phyloP scores from a whole-genome alignment of 352 stramenopile genomes.

The Phytophthora fragariaefolia region DNA sequence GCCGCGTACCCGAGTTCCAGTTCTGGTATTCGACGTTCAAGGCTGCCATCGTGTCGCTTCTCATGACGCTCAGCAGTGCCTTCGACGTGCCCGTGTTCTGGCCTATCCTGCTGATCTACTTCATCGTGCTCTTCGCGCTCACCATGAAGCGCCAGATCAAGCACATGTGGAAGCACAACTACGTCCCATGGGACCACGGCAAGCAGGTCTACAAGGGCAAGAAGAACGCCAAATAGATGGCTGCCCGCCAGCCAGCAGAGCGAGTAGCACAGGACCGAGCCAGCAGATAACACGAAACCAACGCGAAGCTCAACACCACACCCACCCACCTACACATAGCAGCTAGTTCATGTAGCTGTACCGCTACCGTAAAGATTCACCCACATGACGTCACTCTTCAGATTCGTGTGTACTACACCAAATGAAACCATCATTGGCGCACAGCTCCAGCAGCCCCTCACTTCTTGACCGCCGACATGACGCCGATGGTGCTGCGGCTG shows the following conservation, averaged over 20 bases:
- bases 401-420: slow-evolving; percentile 7
- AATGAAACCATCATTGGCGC: slow-evolving; percentile 8
- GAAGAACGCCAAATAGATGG: slow-evolving; percentile 81
- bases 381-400: slow-evolving; percentile 15
- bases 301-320: neutral
- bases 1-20: slow-evolving; percentile 98
- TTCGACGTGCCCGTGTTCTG: slow-evolving; percentile 99
- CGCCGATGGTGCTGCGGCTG: slow-evolving; percentile 11
- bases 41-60: slow-evolving; percentile 91
- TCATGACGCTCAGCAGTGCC: slow-evolving; percentile 98
- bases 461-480: slow-evolving; percentile 14
- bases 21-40: slow-evolving; percentile 96
- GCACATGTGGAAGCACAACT: slow-evolving; percentile 99
- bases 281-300: slow-evolving; percentile 6
- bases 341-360: neutral
- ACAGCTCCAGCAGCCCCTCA: slow-evolving; percentile 18
- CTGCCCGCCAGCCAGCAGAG: slow-evolving; percentile 11
- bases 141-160: slow-evolving; percentile 99
- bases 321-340: neutral
- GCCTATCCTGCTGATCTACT: slow-evolving; percentile 99
- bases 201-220: slow-evolving; percentile 96
- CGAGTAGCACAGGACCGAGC: slow-evolving; percentile 4
- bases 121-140: slow-evolving; percentile 98
- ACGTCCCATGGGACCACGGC: slow-evolving; percentile 96
- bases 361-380: neutral